phyloP scores from a whole-genome alignment of 2,329 filamentous ascomycete genomes.

The Aureobasidium mangrovei region DNA sequence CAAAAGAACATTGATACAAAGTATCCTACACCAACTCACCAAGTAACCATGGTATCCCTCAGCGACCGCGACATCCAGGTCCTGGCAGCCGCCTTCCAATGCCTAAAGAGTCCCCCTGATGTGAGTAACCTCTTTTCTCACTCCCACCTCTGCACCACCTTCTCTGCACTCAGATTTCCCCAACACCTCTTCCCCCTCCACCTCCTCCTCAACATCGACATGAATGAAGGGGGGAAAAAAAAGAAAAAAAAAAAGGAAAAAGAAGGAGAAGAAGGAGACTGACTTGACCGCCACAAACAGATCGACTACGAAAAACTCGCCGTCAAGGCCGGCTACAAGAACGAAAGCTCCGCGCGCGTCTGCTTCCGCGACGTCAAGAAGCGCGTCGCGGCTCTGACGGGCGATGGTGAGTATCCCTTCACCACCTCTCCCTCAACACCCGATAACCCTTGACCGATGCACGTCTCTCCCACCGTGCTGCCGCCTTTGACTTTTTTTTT shows the following conservation, averaged over 20 bases:
- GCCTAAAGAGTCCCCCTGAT: constrained; percentile 15
- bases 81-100: constrained; percentile 15
- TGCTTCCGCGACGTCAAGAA: constrained; percentile 30
- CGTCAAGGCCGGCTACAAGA: constrained; percentile 29
- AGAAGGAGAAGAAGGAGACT: neutral
- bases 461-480: neutral
- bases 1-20: no score
- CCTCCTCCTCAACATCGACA: no score
- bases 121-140: neutral
- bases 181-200: neutral
- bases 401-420: neutral
- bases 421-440: neutral
- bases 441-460: no score
- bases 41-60: constrained; percentile 12
- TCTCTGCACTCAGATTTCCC: neutral
- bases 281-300: constrained; percentile 19
- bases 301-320: constrained; percentile 34
- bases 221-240: neutral
- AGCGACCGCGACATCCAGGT: constrained; percentile 17
- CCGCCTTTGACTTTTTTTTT: neutral
- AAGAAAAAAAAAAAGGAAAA: neutral
- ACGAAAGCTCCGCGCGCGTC: constrained; percentile 27
- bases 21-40: no score
- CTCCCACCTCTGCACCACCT: neutral
- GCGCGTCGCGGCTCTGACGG: constrained; percentile 34